Evolutionary conservation across 2,329 filamentous ascomycete species (phyloP).

Genomic region (Parasarocladium wereldwijsianum): DNA sequence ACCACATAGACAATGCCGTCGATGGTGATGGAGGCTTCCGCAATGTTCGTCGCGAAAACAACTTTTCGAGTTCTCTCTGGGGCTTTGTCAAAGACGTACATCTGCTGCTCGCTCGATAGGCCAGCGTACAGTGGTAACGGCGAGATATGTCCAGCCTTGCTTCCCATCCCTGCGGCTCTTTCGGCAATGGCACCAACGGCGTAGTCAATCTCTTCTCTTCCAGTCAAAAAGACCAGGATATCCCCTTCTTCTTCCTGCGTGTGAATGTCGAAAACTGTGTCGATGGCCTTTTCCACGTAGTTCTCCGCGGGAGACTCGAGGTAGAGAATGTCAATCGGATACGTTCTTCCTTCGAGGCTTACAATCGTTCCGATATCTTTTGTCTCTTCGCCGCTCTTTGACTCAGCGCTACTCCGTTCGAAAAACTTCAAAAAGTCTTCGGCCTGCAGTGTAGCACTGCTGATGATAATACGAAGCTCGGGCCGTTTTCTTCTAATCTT

Average conservation of each 20-base stretch:
- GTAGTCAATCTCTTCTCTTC: slow-evolving; percentile 81
- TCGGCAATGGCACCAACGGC: slow-evolving; percentile 69
- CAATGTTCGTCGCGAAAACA: slow-evolving; percentile 88
- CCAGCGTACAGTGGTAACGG: slow-evolving; percentile 75
- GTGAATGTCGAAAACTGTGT: slow-evolving; percentile 81
- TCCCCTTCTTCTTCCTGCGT: slow-evolving; percentile 67
- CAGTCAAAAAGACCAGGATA: slow-evolving; percentile 81
- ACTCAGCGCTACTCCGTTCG: slow-evolving; percentile 14
- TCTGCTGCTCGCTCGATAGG: slow-evolving; percentile 78
- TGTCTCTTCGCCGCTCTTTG: slow-evolving; percentile 11
- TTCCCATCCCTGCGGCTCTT: slow-evolving; percentile 43
- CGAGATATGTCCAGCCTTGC: slow-evolving; percentile 14
- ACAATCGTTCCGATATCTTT: slow-evolving; percentile 41
- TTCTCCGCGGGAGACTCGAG: slow-evolving; percentile 65
- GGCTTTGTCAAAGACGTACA: slow-evolving; percentile 82
- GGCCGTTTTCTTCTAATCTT: slow-evolving; percentile 71
- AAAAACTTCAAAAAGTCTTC: slow-evolving; percentile 79
- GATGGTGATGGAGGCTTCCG: slow-evolving; percentile 90
- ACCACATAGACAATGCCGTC: slow-evolving; percentile 84
- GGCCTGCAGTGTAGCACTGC: slow-evolving; percentile 85
- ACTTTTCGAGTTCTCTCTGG: slow-evolving; percentile 77
- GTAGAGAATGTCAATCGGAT: slow-evolving; percentile 78
- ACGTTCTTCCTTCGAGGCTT: slow-evolving; percentile 74
- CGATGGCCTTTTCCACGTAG: slow-evolving; percentile 71
- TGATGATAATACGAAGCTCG: slow-evolving; percentile 78